Evolutionary conservation across 768 basidiomycete species (phyloP), one percentile per base, ranked within the genome.

Genomic region (Collybia nuda): DNA sequence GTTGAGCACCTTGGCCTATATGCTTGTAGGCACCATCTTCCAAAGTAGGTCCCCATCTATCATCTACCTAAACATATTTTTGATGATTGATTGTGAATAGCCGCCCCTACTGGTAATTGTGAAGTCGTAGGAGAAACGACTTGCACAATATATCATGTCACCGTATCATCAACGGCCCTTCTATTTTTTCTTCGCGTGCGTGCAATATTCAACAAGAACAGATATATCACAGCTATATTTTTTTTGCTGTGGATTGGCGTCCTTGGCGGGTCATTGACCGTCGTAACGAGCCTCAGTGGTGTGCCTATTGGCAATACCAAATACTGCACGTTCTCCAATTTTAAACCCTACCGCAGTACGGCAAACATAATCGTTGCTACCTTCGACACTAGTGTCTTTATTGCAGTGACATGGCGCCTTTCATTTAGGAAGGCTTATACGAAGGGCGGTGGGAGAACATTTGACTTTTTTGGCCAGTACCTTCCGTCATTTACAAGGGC

Each of bases 401-500:
- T 35, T 22, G 36, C 46, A 9, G 12, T 19, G 2, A 35, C 46
- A 15, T 37, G 29, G 45, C 28, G 22, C 21, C 28, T 47, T 28
- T 28, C 59, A 52, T 51, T 43, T 38, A 52, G 40, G 18, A 45
- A 18, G 39, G 48, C 28, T 15, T 14, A 38, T 9, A 32, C 29
- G 11, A 41, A 9, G 0, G 59, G 52, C 12, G 54, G 49, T 18
- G 52, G 44, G 12, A 56, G 55, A 1, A 49, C 64, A 15, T 32
- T 32, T 32, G 32, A 32, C 14, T n/a, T 64, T 2, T 51, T 63
- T 1, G 65, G 63, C 17, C 49, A 55, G 28, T 50, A 47, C 6
- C 56, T 66, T 2, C 61, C 67, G 5, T 53, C 53, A 5, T 52
- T 70, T 23, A 58, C 65, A 5, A 50, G 57, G 38, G 63, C 63